Evolutionary conservation across 164 flowering plant species (phyloP), one percentile per base, ranked within the genome.

Genomic region (Vitis riparia): DNA sequence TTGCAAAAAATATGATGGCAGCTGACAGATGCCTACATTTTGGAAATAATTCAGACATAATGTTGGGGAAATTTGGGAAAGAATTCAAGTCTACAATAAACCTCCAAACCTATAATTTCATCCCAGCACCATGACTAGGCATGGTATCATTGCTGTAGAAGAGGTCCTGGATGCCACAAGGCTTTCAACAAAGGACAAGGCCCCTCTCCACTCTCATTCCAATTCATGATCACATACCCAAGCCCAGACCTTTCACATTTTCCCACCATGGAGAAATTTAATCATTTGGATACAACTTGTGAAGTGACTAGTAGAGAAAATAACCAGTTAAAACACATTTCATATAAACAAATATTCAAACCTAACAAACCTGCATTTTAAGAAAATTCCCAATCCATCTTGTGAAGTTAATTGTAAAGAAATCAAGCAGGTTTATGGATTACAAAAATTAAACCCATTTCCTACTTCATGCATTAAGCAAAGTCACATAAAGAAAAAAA

Each of bases 151-250:
- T 17, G 8, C 17, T 75, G 51, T 56, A 47, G 71, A 75, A 75
- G 78, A 69, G 76, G 71, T 66, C 65, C 9, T 23, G 47, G 68
- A 75, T 37, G 71, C 71, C 67, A 68, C 74, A 72, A 30, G 67
- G 75, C 79, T 67, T 72, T 11, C 17, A 69, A 72, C 79, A 72
- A 61, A 58, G 65, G 65, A 55, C 74, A 66, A 71, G 69, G 82
- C 71, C 63, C 75, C 74, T 75, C 76, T 70, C 59, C 81, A 29
- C 66, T 19, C 64, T 51, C 58, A 55, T 11, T 9, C 16, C 15
- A 67, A 64, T 16, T 15, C 15, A 12, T 16, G 3, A 17, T 16
- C 9, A 47, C 13, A 29, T 4, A 11, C 13, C 9, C 0, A 29
- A n/a, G 51, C 44, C 55, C 53, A 55, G 14, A 49, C 67, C 17